Conservation (phyloP, 192 early-diverging fungal species). For the Coemansia sp. region DNA sequence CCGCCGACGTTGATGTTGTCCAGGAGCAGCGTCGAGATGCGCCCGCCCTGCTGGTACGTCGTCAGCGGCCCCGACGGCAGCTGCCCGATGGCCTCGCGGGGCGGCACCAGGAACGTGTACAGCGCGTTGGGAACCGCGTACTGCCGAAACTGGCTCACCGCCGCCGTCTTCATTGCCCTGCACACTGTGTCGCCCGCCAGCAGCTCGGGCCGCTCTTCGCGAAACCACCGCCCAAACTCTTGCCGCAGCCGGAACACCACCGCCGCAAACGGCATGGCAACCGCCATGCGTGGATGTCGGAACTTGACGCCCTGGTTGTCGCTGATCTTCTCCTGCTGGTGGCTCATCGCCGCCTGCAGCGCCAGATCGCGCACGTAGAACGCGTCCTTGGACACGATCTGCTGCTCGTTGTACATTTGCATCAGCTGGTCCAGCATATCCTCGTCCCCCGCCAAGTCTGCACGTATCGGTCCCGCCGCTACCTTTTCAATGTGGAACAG, state of each 20-base stretch:
- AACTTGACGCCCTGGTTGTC: constrained; percentile 72
- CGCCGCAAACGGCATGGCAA: constrained; percentile 63
- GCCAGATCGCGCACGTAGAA: constrained; percentile 77
- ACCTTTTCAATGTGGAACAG: constrained; percentile 72
- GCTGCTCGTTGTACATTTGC: constrained; percentile 73
- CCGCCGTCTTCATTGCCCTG: constrained; percentile 46
- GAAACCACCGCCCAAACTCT: constrained; percentile 48
- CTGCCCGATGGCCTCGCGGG: constrained; percentile 33
- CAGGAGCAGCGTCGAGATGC: constrained; percentile 65
- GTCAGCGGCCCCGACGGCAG: constrained; percentile 35
- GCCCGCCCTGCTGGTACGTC: constrained; percentile 67
- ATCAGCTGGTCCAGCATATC: constrained; percentile 71
- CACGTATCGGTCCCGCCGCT: constrained; percentile 60
- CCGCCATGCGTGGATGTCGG: constrained; percentile 67
- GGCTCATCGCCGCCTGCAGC: constrained; percentile 70
- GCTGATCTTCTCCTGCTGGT: constrained; percentile 64
- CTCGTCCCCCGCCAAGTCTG: constrained; percentile 71
- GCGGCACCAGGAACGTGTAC: constrained; percentile 53
- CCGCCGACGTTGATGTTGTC: constrained; percentile 70
- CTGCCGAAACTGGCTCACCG: constrained; percentile 51
- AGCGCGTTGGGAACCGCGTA: constrained; percentile 51
- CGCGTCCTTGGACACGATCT: constrained; percentile 70
- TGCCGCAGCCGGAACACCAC: constrained; percentile 42
- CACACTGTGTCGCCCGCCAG: constrained; percentile 27
- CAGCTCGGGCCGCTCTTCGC: constrained; percentile 39